Conservation (phyloP, 805 yeast genomes). For the Starmera quercuum region DNA sequence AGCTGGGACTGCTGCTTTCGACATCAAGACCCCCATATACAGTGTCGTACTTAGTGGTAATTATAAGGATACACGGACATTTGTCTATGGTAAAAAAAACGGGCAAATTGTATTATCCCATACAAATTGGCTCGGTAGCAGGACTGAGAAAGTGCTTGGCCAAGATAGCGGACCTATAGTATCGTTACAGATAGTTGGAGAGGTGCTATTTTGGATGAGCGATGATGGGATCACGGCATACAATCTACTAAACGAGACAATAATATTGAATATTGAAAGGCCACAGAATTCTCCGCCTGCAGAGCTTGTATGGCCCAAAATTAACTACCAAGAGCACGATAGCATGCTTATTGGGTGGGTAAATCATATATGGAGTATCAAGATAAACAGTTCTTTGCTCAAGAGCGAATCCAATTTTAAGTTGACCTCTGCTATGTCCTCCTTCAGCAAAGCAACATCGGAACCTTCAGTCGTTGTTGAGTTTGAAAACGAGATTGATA, state of each 20-base stretch:
- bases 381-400: conserved; percentile 29
- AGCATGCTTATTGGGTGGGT: conserved; percentile 80
- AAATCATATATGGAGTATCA: conserved; percentile 62
- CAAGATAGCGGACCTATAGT: conserved; percentile 65
- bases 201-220: conserved; percentile 74
- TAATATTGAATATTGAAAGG: conserved; percentile 44
- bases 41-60: conserved; percentile 75
- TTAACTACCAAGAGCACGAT: conserved; percentile 57
- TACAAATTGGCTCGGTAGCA: conserved; percentile 80
- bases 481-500: conserved; percentile 31
- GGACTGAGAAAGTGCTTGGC: conserved; percentile 60
- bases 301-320: conserved; percentile 79
- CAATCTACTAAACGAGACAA: conserved; percentile 43
- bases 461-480: conserved; percentile 38
- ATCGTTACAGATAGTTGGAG: conserved; percentile 54
- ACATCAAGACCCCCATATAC: conserved; percentile 83
- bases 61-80: conserved; percentile 53
- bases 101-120: conserved; percentile 74
- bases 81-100: conserved; percentile 84
- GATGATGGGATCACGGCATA: conserved; percentile 70
- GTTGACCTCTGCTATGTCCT: conserved; percentile 32
- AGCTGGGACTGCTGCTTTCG: conserved; percentile 45
- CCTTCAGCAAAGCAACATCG: conserved; percentile 39
- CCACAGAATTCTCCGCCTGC: conserved; percentile 55
- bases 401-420: conserved; percentile 9